phyloP scores from a whole-genome alignment of 768 basidiomycete genomes.

The Cytidiella melzeri region DNA sequence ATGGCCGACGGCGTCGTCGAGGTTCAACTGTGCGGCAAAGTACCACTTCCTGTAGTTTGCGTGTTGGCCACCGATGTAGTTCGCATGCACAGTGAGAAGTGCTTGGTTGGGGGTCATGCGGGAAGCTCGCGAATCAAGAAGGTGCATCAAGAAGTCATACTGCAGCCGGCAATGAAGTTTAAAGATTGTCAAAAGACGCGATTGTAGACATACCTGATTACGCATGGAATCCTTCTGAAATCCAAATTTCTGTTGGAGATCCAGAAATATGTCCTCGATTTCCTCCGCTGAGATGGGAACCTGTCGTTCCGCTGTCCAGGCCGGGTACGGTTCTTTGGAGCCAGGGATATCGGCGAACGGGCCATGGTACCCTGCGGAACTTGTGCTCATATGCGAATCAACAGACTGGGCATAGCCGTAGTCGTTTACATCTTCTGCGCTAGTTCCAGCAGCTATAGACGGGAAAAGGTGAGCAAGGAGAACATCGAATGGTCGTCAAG shows the following conservation, averaged over 20 bases:
- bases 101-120: conserved; percentile 97
- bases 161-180: conserved; percentile 25
- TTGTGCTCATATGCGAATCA: conserved; percentile 27
- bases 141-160: conserved; percentile 98
- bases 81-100: conserved; percentile 92
- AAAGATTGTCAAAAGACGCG: conserved; percentile 5
- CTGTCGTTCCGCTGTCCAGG: conserved; percentile 89
- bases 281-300: conserved; percentile 97
- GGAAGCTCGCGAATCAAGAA: conserved; percentile 95
- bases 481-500: too few relatives aligned
- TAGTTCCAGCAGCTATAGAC: conserved; percentile 19
- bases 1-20: conserved; percentile 97
- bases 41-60: conserved; percentile 99
- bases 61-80: conserved; percentile 97
- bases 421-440: conserved; percentile 25
- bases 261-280: conserved; percentile 98
- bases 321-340: conserved; percentile 73
- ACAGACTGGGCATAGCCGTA: conserved; percentile 29
- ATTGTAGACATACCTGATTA: conserved; percentile 63
- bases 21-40: conserved; percentile 97
- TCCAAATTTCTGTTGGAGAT: conserved; percentile 97
- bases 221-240: conserved; percentile 96
- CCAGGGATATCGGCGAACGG: conserved; percentile 25
- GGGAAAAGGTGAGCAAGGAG: too few relatives aligned
- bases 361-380: conserved; percentile 19